Evolutionary conservation across 192 early-diverging fungal genomes (phyloP), one percentile per base, ranked within the genome.

Genomic region (Geranomyces variabilis): DNA sequence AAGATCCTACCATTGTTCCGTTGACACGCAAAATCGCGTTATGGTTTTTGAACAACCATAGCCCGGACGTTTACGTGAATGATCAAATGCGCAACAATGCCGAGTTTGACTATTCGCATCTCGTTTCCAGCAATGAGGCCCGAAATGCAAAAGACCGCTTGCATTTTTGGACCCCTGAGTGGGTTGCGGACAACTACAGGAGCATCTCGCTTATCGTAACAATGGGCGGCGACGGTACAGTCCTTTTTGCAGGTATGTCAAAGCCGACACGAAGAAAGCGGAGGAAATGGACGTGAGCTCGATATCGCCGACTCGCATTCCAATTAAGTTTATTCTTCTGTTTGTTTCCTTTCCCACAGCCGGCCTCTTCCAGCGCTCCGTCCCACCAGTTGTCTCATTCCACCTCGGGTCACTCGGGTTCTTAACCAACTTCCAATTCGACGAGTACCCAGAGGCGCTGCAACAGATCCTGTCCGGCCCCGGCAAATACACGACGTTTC

Each of bases 191-290:
- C 41, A 78, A 87, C 41, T 82, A 89, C 15, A 87, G 93, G 65
- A 66, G 87, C 6, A 92, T 97, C 76, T 94, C 95, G 73, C 90
- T 97, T 81, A 88, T 93, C 21, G 83, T 97, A 45, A 97, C 94
- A 73, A 88, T 99, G 73, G 96, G 96, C 45, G 96, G 96, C 24
- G 95, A 99, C 83, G 96, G 95, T 43, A 99, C 96, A 0, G 94
- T 97, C 10, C 83, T 97, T 29, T 98, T 90, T 75, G 92, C 94
- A 26, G 91, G 90, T 57, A 91, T 90, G 90, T 66, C n/a, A 41
- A 41, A 41, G 36, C 3, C 36, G 36, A n/a, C n/a, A n/a, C n/a
- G n/a, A n/a, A n/a, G n/a, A n/a, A n/a, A n/a, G n/a, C n/a, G n/a
- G n/a, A 21, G 26, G 26, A 21, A 60, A 59, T 21, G 12, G 57